These are phyloP conservation scores for Schwanniomyces polymorphus DNA, from an alignment of 805 yeast genomes.

Conservation along the genomic window DNA sequence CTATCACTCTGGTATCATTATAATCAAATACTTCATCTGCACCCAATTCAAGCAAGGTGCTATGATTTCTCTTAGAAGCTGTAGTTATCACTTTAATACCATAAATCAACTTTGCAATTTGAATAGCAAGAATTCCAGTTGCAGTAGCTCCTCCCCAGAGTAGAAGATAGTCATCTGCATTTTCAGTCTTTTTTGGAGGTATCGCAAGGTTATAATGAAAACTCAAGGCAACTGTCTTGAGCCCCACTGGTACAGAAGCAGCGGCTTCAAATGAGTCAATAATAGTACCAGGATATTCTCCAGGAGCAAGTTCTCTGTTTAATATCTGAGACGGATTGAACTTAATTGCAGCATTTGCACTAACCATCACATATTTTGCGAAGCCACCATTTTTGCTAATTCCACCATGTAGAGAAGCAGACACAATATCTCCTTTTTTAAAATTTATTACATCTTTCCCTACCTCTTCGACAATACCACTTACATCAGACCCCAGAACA, in stretches of 20 bases:
- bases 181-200: slow-evolving; percentile 2
- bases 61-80: slow-evolving; percentile 49
- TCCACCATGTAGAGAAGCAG: slow-evolving; percentile 17
- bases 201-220: slow-evolving; percentile 12
- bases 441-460: slow-evolving; percentile 19
- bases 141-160: slow-evolving; percentile 73
- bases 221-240: slow-evolving; percentile 13
- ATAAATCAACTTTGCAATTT: slow-evolving; percentile 44
- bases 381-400: slow-evolving; percentile 18
- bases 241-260: slow-evolving; percentile 14
- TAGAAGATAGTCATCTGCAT: slow-evolving; percentile 34
- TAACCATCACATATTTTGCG: slow-evolving; percentile 19
- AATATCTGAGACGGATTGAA: slow-evolving; percentile 8
- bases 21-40: slow-evolving; percentile 55
- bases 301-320: slow-evolving; percentile 6
- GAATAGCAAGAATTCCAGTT: slow-evolving; percentile 58
- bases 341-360: slow-evolving; percentile 17
- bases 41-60: slow-evolving; percentile 43
- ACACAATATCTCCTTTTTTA: slow-evolving; percentile 17
- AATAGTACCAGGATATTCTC: slow-evolving; percentile 4
- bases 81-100: slow-evolving; percentile 37
- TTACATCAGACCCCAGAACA: slow-evolving; percentile 16
- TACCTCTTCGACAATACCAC: slow-evolving; percentile 20
- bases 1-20: slow-evolving; percentile 44
- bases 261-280: slow-evolving; percentile 17